A percentile compares a stretch with the other conserved stretches of the same genome.
These are phyloP conservation scores for Apophysomyces sp. DNA, from an alignment of 371 early-diverging fungal species.

Conservation along the genomic window DNA sequence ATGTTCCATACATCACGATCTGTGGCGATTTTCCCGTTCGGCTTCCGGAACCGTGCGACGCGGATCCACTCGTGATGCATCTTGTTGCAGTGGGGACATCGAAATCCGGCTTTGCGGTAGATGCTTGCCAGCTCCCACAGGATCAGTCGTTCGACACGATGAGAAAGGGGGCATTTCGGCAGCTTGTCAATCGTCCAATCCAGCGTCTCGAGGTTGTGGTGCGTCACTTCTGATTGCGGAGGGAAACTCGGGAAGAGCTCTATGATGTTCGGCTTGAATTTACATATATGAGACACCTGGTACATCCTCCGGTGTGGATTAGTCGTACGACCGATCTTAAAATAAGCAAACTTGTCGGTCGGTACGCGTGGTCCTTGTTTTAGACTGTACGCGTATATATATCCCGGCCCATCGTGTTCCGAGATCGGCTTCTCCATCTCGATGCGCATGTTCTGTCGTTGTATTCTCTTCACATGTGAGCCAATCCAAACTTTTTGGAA, in stretches of 20 bases:
- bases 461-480: neutral
- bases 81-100: slow-evolving; percentile 39
- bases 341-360: slow-evolving; percentile 36
- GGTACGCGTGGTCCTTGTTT: slow-evolving; percentile 25
- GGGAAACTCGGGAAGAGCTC: slow-evolving; percentile 45
- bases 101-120: slow-evolving; percentile 19
- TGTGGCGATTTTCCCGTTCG: slow-evolving; percentile 12
- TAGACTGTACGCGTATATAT: slow-evolving; percentile 52
- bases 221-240: slow-evolving; percentile 13
- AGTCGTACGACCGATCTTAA: slow-evolving; percentile 55
- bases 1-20: slow-evolving; percentile 27
- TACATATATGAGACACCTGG: slow-evolving; percentile 45
- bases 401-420: slow-evolving; percentile 45
- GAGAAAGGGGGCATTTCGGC: slow-evolving; percentile 43
- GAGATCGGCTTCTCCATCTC: slow-evolving; percentile 52
- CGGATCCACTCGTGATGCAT: slow-evolving; percentile 54
- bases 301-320: slow-evolving; percentile 54
- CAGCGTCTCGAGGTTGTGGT: slow-evolving; percentile 22
- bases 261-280: slow-evolving; percentile 41
- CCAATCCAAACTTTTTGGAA: slow-evolving; percentile 34
- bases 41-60: slow-evolving; percentile 7
- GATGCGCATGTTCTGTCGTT: slow-evolving; percentile 10
- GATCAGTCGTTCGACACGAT: slow-evolving; percentile 55
- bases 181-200: slow-evolving; percentile 5
- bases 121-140: slow-evolving; percentile 46